Evolutionary conservation across 2,329 filamentous ascomycete genomes (phyloP).

Genomic region (Geosmithia putterillii): DNA sequence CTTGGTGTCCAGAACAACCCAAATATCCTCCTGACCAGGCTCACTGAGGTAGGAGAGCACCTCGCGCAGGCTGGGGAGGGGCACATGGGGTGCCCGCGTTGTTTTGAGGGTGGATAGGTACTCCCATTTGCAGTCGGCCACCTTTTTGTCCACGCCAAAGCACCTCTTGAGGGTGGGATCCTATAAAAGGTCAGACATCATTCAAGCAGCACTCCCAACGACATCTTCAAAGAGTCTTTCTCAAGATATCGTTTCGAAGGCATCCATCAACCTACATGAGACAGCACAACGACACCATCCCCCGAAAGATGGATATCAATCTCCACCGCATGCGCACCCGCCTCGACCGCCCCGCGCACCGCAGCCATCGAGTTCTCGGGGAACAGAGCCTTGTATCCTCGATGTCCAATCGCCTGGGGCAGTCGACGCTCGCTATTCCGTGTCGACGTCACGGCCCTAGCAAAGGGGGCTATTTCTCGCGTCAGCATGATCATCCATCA

Average conservation of each 20-base stretch:
- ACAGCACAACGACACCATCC: conserved; percentile 76
- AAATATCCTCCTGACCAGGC: conserved; percentile 54
- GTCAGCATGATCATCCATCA: no score
- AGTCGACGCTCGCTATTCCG: conserved; percentile 18
- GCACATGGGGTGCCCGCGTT: conserved; percentile 50
- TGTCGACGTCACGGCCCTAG: conserved; percentile 16
- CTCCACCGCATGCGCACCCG: conserved; percentile 72
- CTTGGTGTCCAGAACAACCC: conserved; percentile 85
- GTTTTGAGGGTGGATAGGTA: conserved; percentile 60
- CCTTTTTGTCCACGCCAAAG: conserved; percentile 60
- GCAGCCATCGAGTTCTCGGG: conserved; percentile 82
- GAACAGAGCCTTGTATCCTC: conserved; percentile 63
- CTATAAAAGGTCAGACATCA: conserved; percentile 21
- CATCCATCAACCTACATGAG: conserved; percentile 43
- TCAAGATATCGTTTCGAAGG: neutral
- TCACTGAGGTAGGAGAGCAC: conserved; percentile 59
- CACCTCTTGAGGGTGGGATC: conserved; percentile 70
- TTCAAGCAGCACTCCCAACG: neutral
- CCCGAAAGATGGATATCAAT: conserved; percentile 76
- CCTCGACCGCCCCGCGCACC: conserved; percentile 60
- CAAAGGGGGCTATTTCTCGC: conserved; percentile 16
- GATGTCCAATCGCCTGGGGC: conserved; percentile 66
- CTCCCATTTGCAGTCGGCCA: conserved; percentile 66
- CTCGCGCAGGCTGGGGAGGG: conserved; percentile 64
- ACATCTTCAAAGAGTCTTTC: neutral